Evolutionary conservation across 345 rosid species (phyloP), one percentile per base, ranked within the genome.

Genomic region (Eucalyptus globulus): DNA sequence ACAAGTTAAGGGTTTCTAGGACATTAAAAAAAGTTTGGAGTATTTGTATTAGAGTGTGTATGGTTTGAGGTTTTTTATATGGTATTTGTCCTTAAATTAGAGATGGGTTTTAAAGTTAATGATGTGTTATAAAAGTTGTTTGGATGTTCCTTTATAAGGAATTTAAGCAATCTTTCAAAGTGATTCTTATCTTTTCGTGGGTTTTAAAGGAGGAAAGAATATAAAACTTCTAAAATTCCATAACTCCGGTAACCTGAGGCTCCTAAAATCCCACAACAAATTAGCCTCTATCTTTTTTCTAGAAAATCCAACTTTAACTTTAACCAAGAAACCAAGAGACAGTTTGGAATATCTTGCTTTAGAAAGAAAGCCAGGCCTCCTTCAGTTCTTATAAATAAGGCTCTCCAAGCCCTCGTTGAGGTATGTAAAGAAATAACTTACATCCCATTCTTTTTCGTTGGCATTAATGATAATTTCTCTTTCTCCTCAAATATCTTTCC

Each of bases 1-100:
- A 56, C 29, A 56, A 0, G 62, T 56, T 24, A 56, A 5, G 29
- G 29, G 1, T 56, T 56, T 56, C 0, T 0, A 56, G 27, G 62
- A 22, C 14, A 56, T 56, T 56, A 24, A 56, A 56, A 54, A 56
- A 56, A 22, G 3, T 24, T 56, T 22, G 62, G 6, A 10, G 13
- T 56, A 56, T 24, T 56, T 56, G 0, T 56, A 24, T 1, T 24
- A 56, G 62, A 24, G 62, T 56, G 29, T 56, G 29, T 29, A 56
- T 24, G 29, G 62, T 56, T 0, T 56, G 0, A 13, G 62, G 62
- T 56, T 56, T 24, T 56, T 56, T 56, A 24, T 22, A 22, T 56
- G 62, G 13, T 24, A 22, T 56, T 56, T 56, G 27, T 6, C 29
- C 62, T 56, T 56, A 56, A 24, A 56, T 56, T 56, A 56, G 29